Percentiles rank a stretch among this genome's conserved stretches.
phyloP scores from a whole-genome alignment of 2,329 filamentous ascomycete species.

The Huntiella decipiens region DNA sequence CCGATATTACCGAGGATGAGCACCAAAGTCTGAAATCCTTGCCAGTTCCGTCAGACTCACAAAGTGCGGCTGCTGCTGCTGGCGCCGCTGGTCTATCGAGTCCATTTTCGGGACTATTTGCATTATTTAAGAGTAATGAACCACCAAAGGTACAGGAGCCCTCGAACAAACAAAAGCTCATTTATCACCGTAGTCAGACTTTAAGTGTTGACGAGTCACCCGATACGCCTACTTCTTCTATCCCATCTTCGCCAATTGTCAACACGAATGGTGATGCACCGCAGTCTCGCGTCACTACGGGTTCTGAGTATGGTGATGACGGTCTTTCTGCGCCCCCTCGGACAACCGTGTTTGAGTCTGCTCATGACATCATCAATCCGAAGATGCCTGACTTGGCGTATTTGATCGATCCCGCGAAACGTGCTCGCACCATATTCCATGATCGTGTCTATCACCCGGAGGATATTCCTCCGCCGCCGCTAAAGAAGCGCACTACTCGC shows the following conservation, averaged over 20 bases:
- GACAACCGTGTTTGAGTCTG: conserved; percentile 89
- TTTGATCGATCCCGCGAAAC: conserved; percentile 61
- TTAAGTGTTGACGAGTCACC: conserved; percentile 19
- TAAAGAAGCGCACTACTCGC: conserved; percentile 28
- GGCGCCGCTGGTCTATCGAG: conserved; percentile 16
- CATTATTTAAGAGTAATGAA: conserved; percentile 49
- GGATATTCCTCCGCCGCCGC: conserved; percentile 71
- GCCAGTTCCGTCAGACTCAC: conserved; percentile 15
- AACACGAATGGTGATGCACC: conserved; percentile 1
- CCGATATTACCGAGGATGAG: conserved; percentile 50
- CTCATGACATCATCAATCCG: conserved; percentile 79
- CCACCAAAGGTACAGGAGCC: conserved; percentile 27
- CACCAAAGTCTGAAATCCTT: conserved; percentile 34
- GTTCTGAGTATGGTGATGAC: conserved; percentile 27
- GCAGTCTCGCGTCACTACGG: conserved; percentile 27
- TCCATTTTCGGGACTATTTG: conserved; percentile 46
- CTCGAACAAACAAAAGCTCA: conserved; percentile 45
- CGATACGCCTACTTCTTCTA: conserved; percentile 11
- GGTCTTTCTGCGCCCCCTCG: conserved; percentile 55
- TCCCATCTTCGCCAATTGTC: conserved; percentile 17
- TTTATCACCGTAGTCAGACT: conserved; percentile 64
- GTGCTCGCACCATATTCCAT: conserved; percentile 85
- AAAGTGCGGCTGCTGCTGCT: conserved; percentile 10
- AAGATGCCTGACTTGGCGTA: conserved; percentile 68
- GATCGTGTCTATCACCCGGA: conserved; percentile 86